phyloP scores from a whole-genome alignment of 1,284 basidiomycete species.

The Somion occarium region DNA sequence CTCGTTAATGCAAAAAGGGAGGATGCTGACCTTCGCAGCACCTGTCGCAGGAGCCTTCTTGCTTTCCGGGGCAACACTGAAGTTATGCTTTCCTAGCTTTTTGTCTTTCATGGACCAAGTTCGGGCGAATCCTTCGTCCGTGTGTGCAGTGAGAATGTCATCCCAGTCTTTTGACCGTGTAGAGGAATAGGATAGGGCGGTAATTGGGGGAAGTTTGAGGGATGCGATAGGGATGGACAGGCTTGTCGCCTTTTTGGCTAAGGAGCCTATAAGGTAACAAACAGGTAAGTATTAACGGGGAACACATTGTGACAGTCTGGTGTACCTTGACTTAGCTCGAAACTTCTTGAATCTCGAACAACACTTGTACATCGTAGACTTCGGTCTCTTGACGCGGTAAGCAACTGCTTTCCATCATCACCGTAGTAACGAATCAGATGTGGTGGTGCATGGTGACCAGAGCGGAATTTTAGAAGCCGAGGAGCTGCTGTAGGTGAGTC shows the following conservation, averaged over 20 bases:
- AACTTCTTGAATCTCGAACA: constrained; percentile 89
- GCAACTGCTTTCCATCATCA: constrained; percentile 90
- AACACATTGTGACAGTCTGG: not conserved
- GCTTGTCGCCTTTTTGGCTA: constrained; percentile 81
- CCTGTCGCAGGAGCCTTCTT: constrained; percentile 43
- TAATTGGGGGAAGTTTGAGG: constrained; percentile 79
- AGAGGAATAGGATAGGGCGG: constrained; percentile 74
- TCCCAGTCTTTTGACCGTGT: constrained; percentile 95
- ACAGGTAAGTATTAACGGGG: constrained; percentile 1
- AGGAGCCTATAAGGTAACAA: constrained; percentile 57
- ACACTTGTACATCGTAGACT: constrained; percentile 88
- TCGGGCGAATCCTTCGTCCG: constrained; percentile 74
- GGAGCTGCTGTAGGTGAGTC: constrained; percentile 87
- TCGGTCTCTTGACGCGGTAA: constrained; percentile 86
- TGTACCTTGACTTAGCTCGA: constrained; percentile 96
- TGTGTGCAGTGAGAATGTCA: constrained; percentile 88
- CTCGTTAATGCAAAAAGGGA: constrained; percentile 30
- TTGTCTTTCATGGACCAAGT: constrained; percentile 88
- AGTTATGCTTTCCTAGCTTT: constrained; percentile 71
- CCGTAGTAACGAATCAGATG: constrained; percentile 94
- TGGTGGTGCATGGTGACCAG: constrained; percentile 90
- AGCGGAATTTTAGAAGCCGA: constrained; percentile 85
- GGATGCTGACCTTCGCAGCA: constrained; percentile 63
- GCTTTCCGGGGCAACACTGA: constrained; percentile 46
- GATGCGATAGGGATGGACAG: constrained; percentile 77